Evolutionary conservation across 75 land plant species (phyloP).

Genomic region (Cunninghamia lanceolata): DNA sequence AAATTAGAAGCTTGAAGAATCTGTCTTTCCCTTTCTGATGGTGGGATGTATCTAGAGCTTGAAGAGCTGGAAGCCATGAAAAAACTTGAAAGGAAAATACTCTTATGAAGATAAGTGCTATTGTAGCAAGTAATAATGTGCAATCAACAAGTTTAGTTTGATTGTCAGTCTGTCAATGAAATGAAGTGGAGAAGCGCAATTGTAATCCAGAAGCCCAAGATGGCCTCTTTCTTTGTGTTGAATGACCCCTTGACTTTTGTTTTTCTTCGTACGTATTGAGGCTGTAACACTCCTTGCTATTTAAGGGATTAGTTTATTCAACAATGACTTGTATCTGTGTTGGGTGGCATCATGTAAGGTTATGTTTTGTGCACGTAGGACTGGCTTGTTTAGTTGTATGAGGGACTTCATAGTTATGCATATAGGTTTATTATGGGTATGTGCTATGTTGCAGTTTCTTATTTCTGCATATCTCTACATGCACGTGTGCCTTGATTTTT

Average conservation of each 20-base stretch:
- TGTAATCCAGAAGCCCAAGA: background rate
- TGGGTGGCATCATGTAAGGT: background rate
- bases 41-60: background rate
- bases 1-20: no score
- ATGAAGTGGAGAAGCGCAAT: background rate
- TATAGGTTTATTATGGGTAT: background rate
- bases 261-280: background rate
- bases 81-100: background rate
- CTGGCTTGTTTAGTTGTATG: background rate
- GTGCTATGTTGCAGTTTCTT: background rate
- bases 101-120: background rate
- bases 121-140: background rate
- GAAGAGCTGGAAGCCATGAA: background rate
- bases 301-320: background rate
- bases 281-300: background rate
- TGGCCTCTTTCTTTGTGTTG: background rate
- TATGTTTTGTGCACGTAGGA: background rate
- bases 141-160: background rate
- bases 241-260: background rate
- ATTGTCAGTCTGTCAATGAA: background rate
- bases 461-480: background rate
- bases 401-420: background rate
- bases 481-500: background rate
- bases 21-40: background rate
- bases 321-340: background rate